Conservation (phyloP, 306 rosid species). For the Glycyrrhiza uralensis region DNA sequence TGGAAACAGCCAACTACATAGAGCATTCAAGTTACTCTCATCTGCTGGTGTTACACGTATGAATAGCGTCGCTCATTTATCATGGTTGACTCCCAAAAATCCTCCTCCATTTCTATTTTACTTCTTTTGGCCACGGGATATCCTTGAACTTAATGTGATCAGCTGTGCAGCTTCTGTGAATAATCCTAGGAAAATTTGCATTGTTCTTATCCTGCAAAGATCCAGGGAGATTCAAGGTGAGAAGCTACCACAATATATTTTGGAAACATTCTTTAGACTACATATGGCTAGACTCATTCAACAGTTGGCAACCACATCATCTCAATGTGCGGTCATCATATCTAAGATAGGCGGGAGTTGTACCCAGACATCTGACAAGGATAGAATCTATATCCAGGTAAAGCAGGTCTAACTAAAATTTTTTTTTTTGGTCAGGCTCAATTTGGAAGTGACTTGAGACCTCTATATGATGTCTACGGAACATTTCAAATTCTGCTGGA, state of each 20-base stretch:
- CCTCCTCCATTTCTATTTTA: background rate
- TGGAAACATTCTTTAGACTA: background rate
- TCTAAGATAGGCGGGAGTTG: background rate
- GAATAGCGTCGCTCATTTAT: background rate
- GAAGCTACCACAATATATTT: conserved; percentile 4
- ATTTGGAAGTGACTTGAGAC: conserved; percentile 6
- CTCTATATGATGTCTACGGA: background rate
- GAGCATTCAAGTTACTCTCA: conserved; percentile 7
- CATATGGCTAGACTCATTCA: conserved; percentile 1
- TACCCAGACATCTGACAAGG: background rate
- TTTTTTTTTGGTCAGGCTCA: background rate
- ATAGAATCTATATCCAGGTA: background rate
- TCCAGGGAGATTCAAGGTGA: conserved; percentile 14
- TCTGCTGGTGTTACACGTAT: background rate
- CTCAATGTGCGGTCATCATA: background rate
- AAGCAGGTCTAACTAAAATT: background rate
- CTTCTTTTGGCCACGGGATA: background rate
- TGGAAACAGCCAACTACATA: background rate
- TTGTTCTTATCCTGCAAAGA: conserved; percentile 45
- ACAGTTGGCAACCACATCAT: background rate
- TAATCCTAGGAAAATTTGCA: conserved; percentile 19
- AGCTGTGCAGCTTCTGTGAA: conserved; percentile 18
- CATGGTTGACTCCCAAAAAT: conserved; percentile 2
- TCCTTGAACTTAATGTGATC: conserved; percentile 1
- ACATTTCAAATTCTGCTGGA: background rate